Evolutionary conservation across 441 rosid species (phyloP).

Genomic region (Gossypium trilobum): DNA sequence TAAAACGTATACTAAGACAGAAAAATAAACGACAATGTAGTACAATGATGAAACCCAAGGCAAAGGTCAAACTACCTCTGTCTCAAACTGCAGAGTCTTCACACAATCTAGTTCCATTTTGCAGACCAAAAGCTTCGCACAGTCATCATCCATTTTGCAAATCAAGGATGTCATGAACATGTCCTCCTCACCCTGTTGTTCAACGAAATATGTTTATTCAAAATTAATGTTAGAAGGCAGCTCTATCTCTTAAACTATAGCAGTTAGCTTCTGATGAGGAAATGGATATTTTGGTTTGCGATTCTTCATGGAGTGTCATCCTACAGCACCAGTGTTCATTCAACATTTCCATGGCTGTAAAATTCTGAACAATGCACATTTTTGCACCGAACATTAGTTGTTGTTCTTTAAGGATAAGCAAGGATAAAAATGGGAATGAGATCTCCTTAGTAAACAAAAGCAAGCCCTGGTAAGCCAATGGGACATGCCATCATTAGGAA

Average conservation of each 20-base stretch:
- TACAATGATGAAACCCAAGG: slow-evolving; percentile 6
- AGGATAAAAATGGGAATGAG: background rate
- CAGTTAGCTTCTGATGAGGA: slow-evolving; percentile 3
- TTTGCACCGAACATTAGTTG: background rate
- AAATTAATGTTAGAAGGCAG: background rate
- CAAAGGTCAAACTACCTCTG: slow-evolving; percentile 49
- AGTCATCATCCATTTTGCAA: slow-evolving; percentile 69
- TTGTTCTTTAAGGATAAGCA: background rate
- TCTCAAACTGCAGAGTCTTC: slow-evolving; percentile 76
- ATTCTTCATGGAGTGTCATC: background rate
- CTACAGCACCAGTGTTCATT: background rate
- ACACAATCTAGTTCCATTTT: slow-evolving; percentile 80
- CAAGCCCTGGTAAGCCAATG: background rate
- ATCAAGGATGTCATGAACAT: slow-evolving; percentile 83
- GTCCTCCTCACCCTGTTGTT: slow-evolving; percentile 61
- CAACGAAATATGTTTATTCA: slow-evolving; percentile 6
- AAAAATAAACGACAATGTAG: background rate
- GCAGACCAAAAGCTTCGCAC: slow-evolving; percentile 80
- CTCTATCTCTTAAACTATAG: background rate
- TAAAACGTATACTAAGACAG: background rate
- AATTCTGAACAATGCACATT: background rate
- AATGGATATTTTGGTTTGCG: background rate
- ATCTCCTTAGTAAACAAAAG: background rate
- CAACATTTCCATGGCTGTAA: background rate
- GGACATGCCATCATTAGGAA: background rate